Evolutionary conservation across 2,329 filamentous ascomycete genomes (phyloP).

Genomic region (Truncatella angustata): DNA sequence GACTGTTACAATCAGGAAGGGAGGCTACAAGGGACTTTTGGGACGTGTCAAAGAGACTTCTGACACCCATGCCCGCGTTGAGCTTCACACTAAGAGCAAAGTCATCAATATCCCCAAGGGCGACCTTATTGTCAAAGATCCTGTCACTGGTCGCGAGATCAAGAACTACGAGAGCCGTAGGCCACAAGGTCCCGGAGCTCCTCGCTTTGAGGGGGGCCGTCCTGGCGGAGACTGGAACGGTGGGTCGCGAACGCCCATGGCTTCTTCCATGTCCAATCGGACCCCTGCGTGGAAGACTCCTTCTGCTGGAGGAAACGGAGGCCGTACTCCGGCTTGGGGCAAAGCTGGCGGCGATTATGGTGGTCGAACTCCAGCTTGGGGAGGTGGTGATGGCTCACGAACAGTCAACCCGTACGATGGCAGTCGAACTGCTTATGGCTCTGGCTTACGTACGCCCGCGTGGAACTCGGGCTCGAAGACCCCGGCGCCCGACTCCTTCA

Average conservation of each 20-base stretch:
- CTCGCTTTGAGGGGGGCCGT: conserved; percentile 42
- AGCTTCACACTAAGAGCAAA: conserved; percentile 93
- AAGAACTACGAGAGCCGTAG: conserved; percentile 59
- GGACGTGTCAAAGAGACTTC: conserved; percentile 96
- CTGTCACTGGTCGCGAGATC: conserved; percentile 73
- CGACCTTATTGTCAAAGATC: conserved; percentile 83
- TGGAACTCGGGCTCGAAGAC: conserved; percentile 80
- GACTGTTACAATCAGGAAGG: conserved; percentile 84
- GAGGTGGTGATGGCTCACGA: conserved; percentile 64
- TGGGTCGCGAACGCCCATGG: conserved; percentile 67
- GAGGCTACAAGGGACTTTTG: conserved; percentile 86
- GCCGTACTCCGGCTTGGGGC: conserved; percentile 64
- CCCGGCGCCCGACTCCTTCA: conserved; percentile 62
- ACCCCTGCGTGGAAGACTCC: conserved; percentile 75
- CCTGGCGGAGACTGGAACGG: conserved; percentile 56
- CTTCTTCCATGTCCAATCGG: conserved; percentile 50
- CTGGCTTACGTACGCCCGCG: conserved; percentile 68
- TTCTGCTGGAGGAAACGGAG: conserved; percentile 55
- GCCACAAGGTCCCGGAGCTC: conserved; percentile 44
- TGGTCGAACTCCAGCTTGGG: conserved; percentile 70
- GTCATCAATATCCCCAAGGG: conserved; percentile 81
- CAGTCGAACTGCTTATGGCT: conserved; percentile 74
- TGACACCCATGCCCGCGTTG: conserved; percentile 80
- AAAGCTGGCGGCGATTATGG: conserved; percentile 51
- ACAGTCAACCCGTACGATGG: conserved; percentile 72